Evolutionary conservation across 805 yeast genomes (phyloP), one percentile per base, ranked within the genome.

Genomic region (Metschnikowia proteae): DNA sequence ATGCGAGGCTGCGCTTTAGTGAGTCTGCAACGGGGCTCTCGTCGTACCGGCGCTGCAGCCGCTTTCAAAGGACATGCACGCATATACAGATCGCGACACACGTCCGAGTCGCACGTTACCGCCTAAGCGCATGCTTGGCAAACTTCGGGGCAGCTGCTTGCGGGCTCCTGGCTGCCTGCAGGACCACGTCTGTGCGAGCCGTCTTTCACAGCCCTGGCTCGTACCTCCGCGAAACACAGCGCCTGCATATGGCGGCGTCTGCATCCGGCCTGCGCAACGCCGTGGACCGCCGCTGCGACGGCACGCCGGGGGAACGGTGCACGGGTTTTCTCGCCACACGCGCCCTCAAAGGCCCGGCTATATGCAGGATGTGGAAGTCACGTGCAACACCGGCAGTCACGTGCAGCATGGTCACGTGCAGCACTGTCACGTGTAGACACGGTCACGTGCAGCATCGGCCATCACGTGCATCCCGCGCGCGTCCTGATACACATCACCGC

Each of bases 41-140:
- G 17, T 17, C 17, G 17, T 17, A 17, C 17, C 17, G 17, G 17
- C 35, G 10, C 31, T 27, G 40, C 40, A 38, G 29, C 36, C 10
- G 8, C 25, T 10, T 8, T 23, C 36, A 33, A 33, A 13, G 4
- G 22, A 8, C 35, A 17, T 17, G 17, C 17, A 17, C 17, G 17
- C 2, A 17, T 2, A 17, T 17, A 17, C 17, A 17, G 17, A 17
- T 32, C 35, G n/a, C 40, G 11, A 25, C 40, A 38, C 31, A 26
- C 11, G 13, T 38, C 8, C 22, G 25, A 30, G 29, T 37, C 41
- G 13, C 25, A 26, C 13, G 25, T 27, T 28, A 9, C 32, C n/a
- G 5, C 41, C 23, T 38, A 38, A 38, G 32, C 41, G 41, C 41
- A 38, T 38, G 41, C 41, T 27, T 27, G 41, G 31, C 39, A 37